phyloP scores from a whole-genome alignment of 371 early-diverging fungal species.

The Mucor racemosus region DNA sequence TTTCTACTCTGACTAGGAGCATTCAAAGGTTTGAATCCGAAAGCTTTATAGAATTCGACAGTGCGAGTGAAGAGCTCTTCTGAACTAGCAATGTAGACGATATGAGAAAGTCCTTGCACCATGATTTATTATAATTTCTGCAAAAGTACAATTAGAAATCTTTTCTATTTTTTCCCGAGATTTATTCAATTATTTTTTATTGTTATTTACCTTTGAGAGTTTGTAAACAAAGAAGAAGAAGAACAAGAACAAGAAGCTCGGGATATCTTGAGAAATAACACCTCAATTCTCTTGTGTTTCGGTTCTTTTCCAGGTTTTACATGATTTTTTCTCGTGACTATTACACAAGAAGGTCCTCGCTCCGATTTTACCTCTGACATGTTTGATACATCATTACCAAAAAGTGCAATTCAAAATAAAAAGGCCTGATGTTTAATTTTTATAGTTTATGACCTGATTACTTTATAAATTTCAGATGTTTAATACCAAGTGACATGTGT shows the following conservation, averaged over 20 bases:
- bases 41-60: slow-evolving; percentile 29
- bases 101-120: slow-evolving; percentile 37
- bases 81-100: slow-evolving; percentile 25
- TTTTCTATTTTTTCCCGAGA: neutral
- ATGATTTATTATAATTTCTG: slow-evolving; percentile 7
- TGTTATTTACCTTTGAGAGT: neutral
- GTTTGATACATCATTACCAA: neutral
- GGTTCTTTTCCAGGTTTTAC: slow-evolving; percentile 8
- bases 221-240: neutral
- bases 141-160: too few species aligned
- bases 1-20: slow-evolving; percentile 13
- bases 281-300: slow-evolving; percentile 5
- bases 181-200: neutral
- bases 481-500: neutral
- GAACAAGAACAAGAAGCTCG: neutral
- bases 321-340: slow-evolving; percentile 6
- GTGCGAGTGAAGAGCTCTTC: slow-evolving; percentile 22
- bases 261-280: neutral
- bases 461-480: neutral
- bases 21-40: slow-evolving; percentile 28
- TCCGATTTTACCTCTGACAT: neutral
- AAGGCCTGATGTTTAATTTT: neutral
- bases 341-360: neutral
- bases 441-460: neutral
- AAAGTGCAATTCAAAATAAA: neutral